Conservation (phyloP, 257 asterid genomes). For the Solanum commersonii region DNA sequence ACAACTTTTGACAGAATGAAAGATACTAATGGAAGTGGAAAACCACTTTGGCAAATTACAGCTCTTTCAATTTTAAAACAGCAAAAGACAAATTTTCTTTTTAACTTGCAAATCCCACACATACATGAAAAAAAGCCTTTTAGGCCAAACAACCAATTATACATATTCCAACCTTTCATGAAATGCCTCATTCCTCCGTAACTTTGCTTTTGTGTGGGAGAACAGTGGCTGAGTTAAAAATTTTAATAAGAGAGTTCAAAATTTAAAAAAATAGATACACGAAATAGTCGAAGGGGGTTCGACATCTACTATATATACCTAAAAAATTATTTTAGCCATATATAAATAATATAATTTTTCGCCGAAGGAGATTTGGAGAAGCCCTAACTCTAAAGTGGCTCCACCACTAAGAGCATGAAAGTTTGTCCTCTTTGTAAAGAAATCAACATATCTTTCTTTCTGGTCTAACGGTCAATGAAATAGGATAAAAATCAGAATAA, state of each 20-base stretch:
- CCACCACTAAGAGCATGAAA: background rate
- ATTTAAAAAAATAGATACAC: no score
- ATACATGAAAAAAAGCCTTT: background rate
- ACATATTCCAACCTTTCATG: background rate
- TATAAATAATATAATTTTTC: no score
- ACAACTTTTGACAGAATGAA: background rate
- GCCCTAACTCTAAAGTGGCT: background rate
- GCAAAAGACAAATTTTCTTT: background rate
- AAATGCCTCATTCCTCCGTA: background rate
- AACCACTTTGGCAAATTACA: background rate
- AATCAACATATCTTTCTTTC: background rate
- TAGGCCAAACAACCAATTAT: background rate
- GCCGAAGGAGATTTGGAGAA: accelerated
- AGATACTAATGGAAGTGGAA: background rate
- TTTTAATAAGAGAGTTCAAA: no score
- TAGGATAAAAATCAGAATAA: background rate
- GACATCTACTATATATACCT: no score
- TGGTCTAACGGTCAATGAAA: background rate
- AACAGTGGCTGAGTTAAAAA: accelerated
- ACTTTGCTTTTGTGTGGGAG: background rate
- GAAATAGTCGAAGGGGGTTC: accelerated
- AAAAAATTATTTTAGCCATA: no score
- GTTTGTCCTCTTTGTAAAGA: background rate
- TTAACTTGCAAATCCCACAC: background rate
- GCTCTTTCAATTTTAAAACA: background rate